Conservation (phyloP, 2,329 filamentous ascomycete species). For the Hymenoscyphus albidus region DNA sequence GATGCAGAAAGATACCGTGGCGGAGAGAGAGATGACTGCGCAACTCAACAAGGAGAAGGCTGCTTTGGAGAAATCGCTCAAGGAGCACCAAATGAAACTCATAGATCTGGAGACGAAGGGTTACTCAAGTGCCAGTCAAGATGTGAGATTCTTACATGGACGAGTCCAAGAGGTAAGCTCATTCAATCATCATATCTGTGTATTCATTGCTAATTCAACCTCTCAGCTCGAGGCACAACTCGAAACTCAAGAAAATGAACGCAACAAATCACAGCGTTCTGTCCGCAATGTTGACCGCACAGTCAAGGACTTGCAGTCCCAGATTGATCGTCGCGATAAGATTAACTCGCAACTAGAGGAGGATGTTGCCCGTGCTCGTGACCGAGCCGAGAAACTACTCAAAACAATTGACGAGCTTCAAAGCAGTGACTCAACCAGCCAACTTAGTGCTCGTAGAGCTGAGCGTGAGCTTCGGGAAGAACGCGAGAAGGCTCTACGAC, state of each 20-base stretch:
- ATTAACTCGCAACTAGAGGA: slow-evolving; percentile 75
- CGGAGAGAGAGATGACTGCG: slow-evolving; percentile 76
- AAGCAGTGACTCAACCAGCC: slow-evolving; percentile 74
- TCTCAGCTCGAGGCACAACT: slow-evolving; percentile 80
- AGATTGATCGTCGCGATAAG: slow-evolving; percentile 92
- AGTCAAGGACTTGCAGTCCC: slow-evolving; percentile 86
- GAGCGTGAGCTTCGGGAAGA: slow-evolving; percentile 90
- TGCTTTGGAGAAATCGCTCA: slow-evolving; percentile 80
- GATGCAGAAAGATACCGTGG: slow-evolving; percentile 86
- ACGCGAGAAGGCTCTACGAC: slow-evolving; percentile 69
- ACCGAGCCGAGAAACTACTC: slow-evolving; percentile 87
- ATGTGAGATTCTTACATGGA: slow-evolving; percentile 91
- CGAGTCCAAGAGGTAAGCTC: slow-evolving; percentile 84
- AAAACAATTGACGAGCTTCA: slow-evolving; percentile 92
- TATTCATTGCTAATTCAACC: slow-evolving; percentile 31
- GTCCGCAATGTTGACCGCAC: slow-evolving; percentile 90
- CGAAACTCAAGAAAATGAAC: slow-evolving; percentile 75
- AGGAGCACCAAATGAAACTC: slow-evolving; percentile 83
- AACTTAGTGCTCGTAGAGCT: slow-evolving; percentile 77
- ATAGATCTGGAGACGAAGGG: slow-evolving; percentile 97
- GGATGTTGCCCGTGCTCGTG: slow-evolving; percentile 78
- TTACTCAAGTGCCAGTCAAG: slow-evolving; percentile 89
- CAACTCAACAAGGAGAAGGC: slow-evolving; percentile 88
- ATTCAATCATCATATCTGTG: slow-evolving; percentile 13
- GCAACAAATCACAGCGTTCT: slow-evolving; percentile 77